Evolutionary conservation across 768 basidiomycete species (phyloP).

Genomic region (Brasilioporus rufonigricans): DNA sequence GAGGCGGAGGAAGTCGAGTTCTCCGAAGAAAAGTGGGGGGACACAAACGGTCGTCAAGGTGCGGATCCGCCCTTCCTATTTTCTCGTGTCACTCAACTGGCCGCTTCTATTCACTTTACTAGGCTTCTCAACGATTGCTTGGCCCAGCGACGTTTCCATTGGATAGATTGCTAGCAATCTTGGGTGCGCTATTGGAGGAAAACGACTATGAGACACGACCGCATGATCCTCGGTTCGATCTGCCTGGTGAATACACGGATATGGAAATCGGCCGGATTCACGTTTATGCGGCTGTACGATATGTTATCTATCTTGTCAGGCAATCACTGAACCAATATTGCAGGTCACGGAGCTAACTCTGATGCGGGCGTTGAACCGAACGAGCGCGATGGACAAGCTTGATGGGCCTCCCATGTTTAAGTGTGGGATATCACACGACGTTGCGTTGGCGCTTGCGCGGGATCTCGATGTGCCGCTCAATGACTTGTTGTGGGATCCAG

Average conservation of each 20-base stretch:
- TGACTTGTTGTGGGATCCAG: constrained; percentile 61
- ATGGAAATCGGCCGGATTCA: constrained; percentile 66
- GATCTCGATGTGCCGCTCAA: constrained; percentile 56
- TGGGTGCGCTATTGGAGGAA: constrained; percentile 76
- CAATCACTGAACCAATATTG: background rate
- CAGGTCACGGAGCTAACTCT: constrained; percentile 68
- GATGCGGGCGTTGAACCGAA: constrained; percentile 65
- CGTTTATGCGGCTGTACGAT: constrained; percentile 57
- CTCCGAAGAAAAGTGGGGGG: constrained; percentile 34
- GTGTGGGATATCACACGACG: constrained; percentile 64
- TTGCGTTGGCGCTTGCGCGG: constrained; percentile 52
- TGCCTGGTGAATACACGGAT: constrained; percentile 73
- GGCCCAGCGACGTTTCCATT: constrained; percentile 79
- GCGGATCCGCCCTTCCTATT: background rate
- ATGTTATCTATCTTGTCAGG: background rate
- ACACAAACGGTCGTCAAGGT: constrained; percentile 48
- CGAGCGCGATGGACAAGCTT: constrained; percentile 55
- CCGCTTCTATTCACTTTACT: background rate
- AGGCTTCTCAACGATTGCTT: constrained; percentile 76
- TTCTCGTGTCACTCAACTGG: too few species aligned
- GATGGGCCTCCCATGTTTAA: constrained; percentile 75
- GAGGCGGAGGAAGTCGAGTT: constrained; percentile 44
- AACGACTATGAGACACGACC: constrained; percentile 50
- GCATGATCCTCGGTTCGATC: constrained; percentile 44
- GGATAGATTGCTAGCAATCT: constrained; percentile 76